Evolutionary conservation across 75 land plant genomes (phyloP).

Genomic region (Ceratopteris richardii): DNA sequence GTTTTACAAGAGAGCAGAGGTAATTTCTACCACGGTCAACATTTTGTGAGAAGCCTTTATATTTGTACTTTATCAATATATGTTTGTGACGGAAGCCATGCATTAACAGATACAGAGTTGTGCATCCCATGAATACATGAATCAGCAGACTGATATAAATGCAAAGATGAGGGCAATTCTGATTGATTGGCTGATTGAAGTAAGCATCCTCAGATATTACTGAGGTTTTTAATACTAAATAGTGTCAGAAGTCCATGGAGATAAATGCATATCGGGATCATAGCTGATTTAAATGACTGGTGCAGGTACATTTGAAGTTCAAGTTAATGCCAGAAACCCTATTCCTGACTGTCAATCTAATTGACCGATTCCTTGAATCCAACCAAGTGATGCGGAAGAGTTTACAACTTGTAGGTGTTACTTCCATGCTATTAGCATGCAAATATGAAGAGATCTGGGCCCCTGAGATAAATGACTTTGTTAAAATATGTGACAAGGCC

Average conservation of each 20-base stretch:
- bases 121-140: slow-evolving; percentile 60
- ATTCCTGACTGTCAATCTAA: slow-evolving; percentile 59
- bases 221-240: too few relatives aligned
- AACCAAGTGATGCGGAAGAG: slow-evolving; percentile 65
- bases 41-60: too few relatives aligned
- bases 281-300: too few relatives aligned
- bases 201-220: slow-evolving; percentile 5
- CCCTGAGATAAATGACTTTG: slow-evolving; percentile 60
- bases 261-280: too few relatives aligned
- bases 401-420: slow-evolving; percentile 85
- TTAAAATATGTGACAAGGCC: slow-evolving; percentile 46
- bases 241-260: too few relatives aligned
- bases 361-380: slow-evolving; percentile 60
- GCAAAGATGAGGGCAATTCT: slow-evolving; percentile 79
- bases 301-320: slow-evolving; percentile 37
- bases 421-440: slow-evolving; percentile 91
- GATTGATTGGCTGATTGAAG: slow-evolving; percentile 81
- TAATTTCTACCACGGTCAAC: not conserved
- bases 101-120: slow-evolving; percentile 31
- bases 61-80: too few relatives aligned
- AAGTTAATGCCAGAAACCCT: slow-evolving; percentile 55
- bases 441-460: slow-evolving; percentile 93
- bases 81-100: too few relatives aligned
- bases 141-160: slow-evolving; percentile 58
- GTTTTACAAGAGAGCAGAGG: slow-evolving; percentile 34